Evolutionary conservation across 345 rosid genomes (phyloP).

Genomic region (Arabidopsis thaliana): TAIR10.1 NC_003070.9:26143001-26143500

Average conservation of each 20-base stretch:
- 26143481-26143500: neutral
- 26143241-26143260: neutral
- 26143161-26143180: conserved; percentile 27
- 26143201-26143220: conserved; percentile 45
- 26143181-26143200: conserved; percentile 41
- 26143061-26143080: conserved; percentile 2
- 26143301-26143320: conserved; percentile 43
- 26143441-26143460: conserved; percentile 10
- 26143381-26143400: conserved; percentile 20
- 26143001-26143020: conserved; percentile 82
- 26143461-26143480: neutral
- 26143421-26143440: conserved; percentile 26
- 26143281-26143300: conserved; percentile 48
- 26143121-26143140: conserved; percentile 30
- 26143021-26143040: conserved; percentile 69
- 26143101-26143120: conserved; percentile 11
- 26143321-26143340: conserved; percentile 35
- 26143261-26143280: conserved; percentile 49
- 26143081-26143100: conserved; percentile 3
- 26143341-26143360: conserved; percentile 17
- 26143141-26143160: conserved; percentile 31
- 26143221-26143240: conserved; percentile 35
- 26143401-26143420: conserved; percentile 25
- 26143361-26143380: conserved; percentile 37
- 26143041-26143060: conserved; percentile 48